Base-by-base conservation (phyloP, 1,284 basidiomycete genomes). In the Cystobasidium sp. region DNA sequence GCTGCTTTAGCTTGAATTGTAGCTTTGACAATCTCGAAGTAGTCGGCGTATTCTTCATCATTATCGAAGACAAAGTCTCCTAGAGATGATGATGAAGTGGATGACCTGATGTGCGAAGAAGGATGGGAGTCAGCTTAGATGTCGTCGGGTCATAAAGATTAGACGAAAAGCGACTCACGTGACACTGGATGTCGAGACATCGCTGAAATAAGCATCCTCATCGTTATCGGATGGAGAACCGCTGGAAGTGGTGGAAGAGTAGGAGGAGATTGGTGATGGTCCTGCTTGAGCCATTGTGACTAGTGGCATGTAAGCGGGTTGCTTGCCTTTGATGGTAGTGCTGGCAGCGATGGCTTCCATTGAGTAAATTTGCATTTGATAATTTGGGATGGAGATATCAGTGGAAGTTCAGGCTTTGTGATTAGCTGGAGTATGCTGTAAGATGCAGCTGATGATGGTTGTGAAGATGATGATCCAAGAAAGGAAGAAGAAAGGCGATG, bases 21-120 rank as follows among this genome's bases (percentile, higher is more conserved):
- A 22, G 47, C 49, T 12, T 49, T 46, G 6, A 73, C 70, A 8
- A 73, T 52, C 18, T 46, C 37, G 63, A 53, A 66, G 24, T 73
- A 73, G 62, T 73, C 70, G 20, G 51, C 49, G 52, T 65, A 73
- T n/a, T 73, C 70, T 41, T 73, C 70, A n/a, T 66, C 63, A 20
- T 49, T 58, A 12, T 64, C 62, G 47, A 73, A 73, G 49, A 65
- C 49, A 46, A 73, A 73, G 53, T 73, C 70, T n/a, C 70, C 70
- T 12, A 73, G 52, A 31, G 31, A 31, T 39, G 61, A 52, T 22
- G 62, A 66, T 1, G 59, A 55, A 8, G 70, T 44, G 31, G 63
- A 56, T 47, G 70, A 65, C 22, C 62, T 73, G 59, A 9, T 62
- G 58, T 5, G 43, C 14, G 43, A 6, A 41, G 37, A 63, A 9